phyloP scores from a whole-genome alignment of 2,329 filamentous ascomycete species.

The Curvularia eragrostidis region DNA sequence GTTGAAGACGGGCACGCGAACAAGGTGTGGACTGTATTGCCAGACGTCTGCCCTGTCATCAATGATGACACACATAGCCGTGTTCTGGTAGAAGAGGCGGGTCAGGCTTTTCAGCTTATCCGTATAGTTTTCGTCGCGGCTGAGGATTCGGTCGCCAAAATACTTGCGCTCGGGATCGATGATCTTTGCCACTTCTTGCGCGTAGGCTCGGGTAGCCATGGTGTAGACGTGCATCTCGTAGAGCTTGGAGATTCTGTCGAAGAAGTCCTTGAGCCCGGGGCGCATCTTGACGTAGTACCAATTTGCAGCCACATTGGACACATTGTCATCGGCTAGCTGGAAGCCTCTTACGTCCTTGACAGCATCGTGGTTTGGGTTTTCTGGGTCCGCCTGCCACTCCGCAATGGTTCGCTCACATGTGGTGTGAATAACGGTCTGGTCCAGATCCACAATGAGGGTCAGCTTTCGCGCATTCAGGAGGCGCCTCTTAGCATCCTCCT shows the following conservation, averaged over 20 bases:
- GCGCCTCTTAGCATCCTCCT: conserved; percentile 84
- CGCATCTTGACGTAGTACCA: conserved; percentile 99
- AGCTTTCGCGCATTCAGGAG: conserved; percentile 82
- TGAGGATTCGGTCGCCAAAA: conserved; percentile 94
- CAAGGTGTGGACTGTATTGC: conserved; percentile 89
- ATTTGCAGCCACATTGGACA: conserved; percentile 47
- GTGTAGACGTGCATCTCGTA: conserved; percentile 99
- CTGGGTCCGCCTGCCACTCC: conserved; percentile 89
- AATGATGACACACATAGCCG: conserved; percentile 99
- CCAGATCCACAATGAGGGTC: conserved; percentile 92
- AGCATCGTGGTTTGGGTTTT: conserved; percentile 88
- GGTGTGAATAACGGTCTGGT: conserved; percentile 98
- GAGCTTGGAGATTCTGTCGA: conserved; percentile 76
- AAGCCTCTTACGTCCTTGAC: conserved; percentile 89
- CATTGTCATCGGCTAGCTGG: conserved; percentile 79
- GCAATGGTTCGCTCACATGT: conserved; percentile 95
- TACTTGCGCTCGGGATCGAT: conserved; percentile 88
- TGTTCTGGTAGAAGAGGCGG: conserved; percentile 92
- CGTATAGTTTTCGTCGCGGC: conserved; percentile 94
- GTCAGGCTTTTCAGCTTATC: conserved; percentile 89
- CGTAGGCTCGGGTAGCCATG: conserved; percentile 98
- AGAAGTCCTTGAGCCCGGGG: conserved; percentile 81
- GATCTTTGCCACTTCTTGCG: conserved; percentile 86
- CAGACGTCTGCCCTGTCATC: conserved; percentile 97
- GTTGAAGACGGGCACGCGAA: conserved; percentile 94